Conservation (phyloP, 2,329 filamentous ascomycete genomes). For the Anthostomella pinea region DNA sequence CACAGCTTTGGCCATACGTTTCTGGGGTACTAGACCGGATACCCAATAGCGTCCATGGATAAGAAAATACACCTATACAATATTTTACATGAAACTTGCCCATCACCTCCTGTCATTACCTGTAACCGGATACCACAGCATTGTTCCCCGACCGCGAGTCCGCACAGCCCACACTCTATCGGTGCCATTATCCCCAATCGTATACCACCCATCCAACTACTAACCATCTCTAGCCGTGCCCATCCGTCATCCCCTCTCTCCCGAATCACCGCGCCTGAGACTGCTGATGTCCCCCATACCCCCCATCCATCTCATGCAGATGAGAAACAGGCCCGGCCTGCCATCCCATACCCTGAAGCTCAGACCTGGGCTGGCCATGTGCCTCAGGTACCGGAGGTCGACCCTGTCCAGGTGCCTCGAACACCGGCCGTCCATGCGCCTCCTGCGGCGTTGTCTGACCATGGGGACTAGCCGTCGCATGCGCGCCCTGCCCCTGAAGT, state of each 20-base stretch:
- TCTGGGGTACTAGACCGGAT: no score
- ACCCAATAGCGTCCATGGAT: no score
- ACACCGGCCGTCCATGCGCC: constrained; percentile 21
- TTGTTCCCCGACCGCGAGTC: no score
- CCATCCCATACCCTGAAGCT: constrained; percentile 23
- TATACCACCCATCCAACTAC: no score
- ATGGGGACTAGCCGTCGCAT: constrained; percentile 10
- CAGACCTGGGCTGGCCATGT: constrained; percentile 19
- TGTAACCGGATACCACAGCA: no score
- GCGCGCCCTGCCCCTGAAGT: constrained; percentile 16
- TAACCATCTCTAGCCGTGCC: no score
- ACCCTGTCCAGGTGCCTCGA: constrained; percentile 22
- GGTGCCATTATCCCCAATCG: no score
- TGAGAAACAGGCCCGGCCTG: constrained; percentile 26
- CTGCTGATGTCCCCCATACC: constrained; percentile 4
- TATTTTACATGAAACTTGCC: no score
- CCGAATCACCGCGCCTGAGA: background rate
- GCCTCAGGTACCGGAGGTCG: constrained; percentile 17
- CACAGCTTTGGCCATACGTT: no score
- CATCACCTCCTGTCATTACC: no score
- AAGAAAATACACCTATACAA: no score
- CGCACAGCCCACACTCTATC: no score
- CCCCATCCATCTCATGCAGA: constrained; percentile 27
- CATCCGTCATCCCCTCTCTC: background rate
- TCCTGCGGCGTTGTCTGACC: constrained; percentile 13